These are phyloP conservation scores for Hordeum vulgare DNA, from an alignment of 176 grass and related monocot genomes.

Conservation along the genomic window MorexV3_pseudomolecules_assembly NC_058523.1:524600879-524601378, in stretches of 20 bases:
- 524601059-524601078: slow-evolving; percentile 5
- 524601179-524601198: slow-evolving; percentile 31
- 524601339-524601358: not conserved
- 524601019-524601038: not conserved
- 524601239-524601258: too few relatives aligned
- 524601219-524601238: too few relatives aligned
- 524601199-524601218: not conserved
- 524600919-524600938: not conserved
- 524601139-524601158: not conserved
- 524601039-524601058: slow-evolving; percentile 7
- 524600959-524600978: slow-evolving; percentile 10
- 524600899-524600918: not conserved
- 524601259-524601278: too few relatives aligned
- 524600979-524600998: not conserved
- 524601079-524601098: not conserved
- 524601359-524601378: not conserved
- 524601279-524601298: too few relatives aligned
- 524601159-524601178: not conserved
- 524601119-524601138: not conserved
- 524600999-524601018: not conserved
- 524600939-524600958: slow-evolving; percentile 7
- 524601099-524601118: not conserved
- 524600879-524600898: slow-evolving; percentile 15
- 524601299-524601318: too few relatives aligned
- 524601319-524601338: not conserved